Base-by-base conservation (phyloP, 768 basidiomycete genomes). In the Phylloporus sp. region DNA sequence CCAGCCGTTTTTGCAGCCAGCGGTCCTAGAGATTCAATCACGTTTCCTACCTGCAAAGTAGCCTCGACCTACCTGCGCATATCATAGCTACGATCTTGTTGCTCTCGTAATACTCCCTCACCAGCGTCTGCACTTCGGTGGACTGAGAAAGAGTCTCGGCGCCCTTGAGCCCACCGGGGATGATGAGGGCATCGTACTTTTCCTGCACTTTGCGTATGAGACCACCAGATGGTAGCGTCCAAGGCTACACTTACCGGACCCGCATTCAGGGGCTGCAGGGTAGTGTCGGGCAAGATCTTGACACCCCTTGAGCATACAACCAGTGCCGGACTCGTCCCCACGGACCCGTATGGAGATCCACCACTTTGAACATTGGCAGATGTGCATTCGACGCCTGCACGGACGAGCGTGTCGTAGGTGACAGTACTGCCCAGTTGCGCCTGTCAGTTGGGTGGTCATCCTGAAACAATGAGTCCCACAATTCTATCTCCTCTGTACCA, bases 401-500 rank as follows among this genome's bases (percentile, higher is more conserved):
- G 82, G 21, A 88, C 82, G 38, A 91, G 80, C 6, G 83, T 87
- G 58, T 90, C 89, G 60, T 86, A 91, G 9, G 80, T 75, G 67
- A 90, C 82, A 9, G 86, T 87, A 56, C 87, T 90, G 59, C 20
- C 34, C 23, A 8, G 13, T 29, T n/a, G 14, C 5, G 7, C 17
- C 28, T 5, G 27, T 52, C 35, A 44, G 42, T 33, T 13, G 15
- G 51, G 20, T 29, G 24, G 24, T 6, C 14, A 37, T 6, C 41
- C 36, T 31, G 29, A 24, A n/a, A 9, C 27, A 28, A 20, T 14
- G 15, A 5, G 4, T 3, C 55, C 49, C 45, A 34, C 88, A 90
- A 90, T 66, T 90, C 88, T 82, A 89, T 90, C 68, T 91, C 89
- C 61, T 91, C 89, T 2, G 89, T 90, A 11, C 89, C 89, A 59